A percentile compares a stretch with the other conserved stretches of the same genome.
phyloP scores from a whole-genome alignment of 1,139 yeast genomes.

The Kurtzmaniella quercitrusa region DNA sequence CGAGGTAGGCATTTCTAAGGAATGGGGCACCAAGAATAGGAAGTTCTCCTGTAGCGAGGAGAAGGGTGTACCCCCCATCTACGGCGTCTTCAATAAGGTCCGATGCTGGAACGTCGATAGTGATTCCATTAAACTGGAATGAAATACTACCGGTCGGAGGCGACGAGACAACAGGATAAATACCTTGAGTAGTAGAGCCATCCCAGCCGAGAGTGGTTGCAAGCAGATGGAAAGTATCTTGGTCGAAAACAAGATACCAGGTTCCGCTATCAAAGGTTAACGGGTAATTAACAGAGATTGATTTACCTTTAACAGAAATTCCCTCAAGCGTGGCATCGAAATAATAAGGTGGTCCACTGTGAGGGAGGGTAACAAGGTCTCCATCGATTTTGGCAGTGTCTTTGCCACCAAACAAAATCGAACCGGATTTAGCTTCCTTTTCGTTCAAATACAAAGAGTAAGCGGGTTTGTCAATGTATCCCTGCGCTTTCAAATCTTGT shows the following conservation, averaged over 20 bases:
- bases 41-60: neutral
- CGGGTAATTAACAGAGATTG: constrained; percentile 13
- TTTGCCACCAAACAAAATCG: constrained; percentile 54
- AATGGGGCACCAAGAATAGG: constrained; percentile 13
- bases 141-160: constrained; percentile 1
- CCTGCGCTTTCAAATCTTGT: constrained; percentile 35
- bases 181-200: neutral
- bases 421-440: constrained; percentile 28
- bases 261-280: constrained; percentile 70
- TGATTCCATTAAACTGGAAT: constrained; percentile 14
- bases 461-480: constrained; percentile 34
- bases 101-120: constrained; percentile 14
- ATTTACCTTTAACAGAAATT: constrained; percentile 3
- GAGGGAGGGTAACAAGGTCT: constrained; percentile 28
- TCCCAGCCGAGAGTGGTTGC: constrained; percentile 16
- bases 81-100: no score
- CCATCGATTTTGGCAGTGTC: constrained; percentile 52
- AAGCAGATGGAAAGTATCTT: constrained; percentile 30
- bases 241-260: constrained; percentile 53
- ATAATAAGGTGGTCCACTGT: constrained; percentile 5
- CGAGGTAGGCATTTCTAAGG: constrained; percentile 14
- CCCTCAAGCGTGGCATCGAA: constrained; percentile 7
- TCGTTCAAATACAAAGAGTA: constrained; percentile 48
- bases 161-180: neutral
- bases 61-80: constrained; percentile 8